These are phyloP conservation scores for Pilatotrama ljubarskyi DNA, from an alignment of 768 basidiomycete species.

Conservation along the genomic window DNA sequence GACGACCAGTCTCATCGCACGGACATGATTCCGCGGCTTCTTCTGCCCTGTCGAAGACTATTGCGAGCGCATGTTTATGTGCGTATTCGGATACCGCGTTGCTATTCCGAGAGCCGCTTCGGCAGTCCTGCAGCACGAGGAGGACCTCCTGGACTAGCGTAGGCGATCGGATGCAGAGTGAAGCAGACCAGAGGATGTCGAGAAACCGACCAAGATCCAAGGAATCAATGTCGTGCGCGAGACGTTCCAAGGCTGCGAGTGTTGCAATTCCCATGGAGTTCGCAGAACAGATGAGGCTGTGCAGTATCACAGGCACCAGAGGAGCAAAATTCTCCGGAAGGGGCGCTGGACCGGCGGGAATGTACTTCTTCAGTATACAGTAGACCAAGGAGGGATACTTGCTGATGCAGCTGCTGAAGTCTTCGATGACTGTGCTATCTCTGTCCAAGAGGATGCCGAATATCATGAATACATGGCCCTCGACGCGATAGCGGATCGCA, in stretches of 20 bases:
- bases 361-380: constrained; percentile 48
- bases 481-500: constrained; percentile 50
- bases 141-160: constrained; percentile 60
- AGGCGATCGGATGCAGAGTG: constrained; percentile 51
- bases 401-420: constrained; percentile 46
- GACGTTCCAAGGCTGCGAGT: constrained; percentile 59
- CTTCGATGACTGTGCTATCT: constrained; percentile 32
- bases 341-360: constrained; percentile 39
- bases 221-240: constrained; percentile 44
- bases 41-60: constrained; percentile 64
- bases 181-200: constrained; percentile 51
- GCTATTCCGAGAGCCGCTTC: constrained; percentile 25
- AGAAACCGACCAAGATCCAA: constrained; percentile 46
- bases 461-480: constrained; percentile 53
- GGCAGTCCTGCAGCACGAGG: constrained; percentile 56
- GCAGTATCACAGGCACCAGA: constrained; percentile 38
- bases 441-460: constrained; percentile 42
- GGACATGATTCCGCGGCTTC: constrained; percentile 69
- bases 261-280: constrained; percentile 55
- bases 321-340: constrained; percentile 35
- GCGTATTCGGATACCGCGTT: constrained; percentile 42
- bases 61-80: constrained; percentile 54
- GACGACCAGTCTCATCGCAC: constrained; percentile 60
- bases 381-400: constrained; percentile 55
- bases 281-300: constrained; percentile 53